Base-by-base conservation (phyloP, 352 stramenopile species). In the Phytophthora megakarya region DNA sequence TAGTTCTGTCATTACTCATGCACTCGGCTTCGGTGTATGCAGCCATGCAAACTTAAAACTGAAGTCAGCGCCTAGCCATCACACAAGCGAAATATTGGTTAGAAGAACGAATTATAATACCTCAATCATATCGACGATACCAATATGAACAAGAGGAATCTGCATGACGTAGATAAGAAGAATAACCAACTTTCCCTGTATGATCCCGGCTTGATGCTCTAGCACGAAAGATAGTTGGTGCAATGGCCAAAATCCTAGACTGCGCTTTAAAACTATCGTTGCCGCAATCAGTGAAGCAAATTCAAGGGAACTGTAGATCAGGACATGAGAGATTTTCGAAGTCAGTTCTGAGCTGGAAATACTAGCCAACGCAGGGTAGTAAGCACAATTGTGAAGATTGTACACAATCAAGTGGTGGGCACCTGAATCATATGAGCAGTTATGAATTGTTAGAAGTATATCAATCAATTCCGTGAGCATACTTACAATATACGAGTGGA, bases 131-230 rank as follows among this genome's bases (percentile, higher is more conserved):
- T 35, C n/a, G 25, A 30, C 23, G 3, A 23, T 57, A 73, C 65
- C 65, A n/a, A 75, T 58, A 22, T 80, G 68, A 6, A 55, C 22
- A 6, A 77, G 9, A 28, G 66, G 72, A 28, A 53, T 64, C 35
- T 78, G 66, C 26, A 71, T 55, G 23, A 76, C 46, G 42, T 73
- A 81, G n/a, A 72, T 53, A 2, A 72, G 43, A 28, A 67, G 71
- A 5, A 73, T 51, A 11, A 69, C 10, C 1, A 78, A 43, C 30
- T 75, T 73, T 13, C 49, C 62, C 23, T 81, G 62, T 2, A 79
- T 62, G 2, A 68, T 50, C 13, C 30, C 48, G 10, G 15, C 16
- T 43, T 78, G 61, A 12, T 16, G 68, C 12, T 71, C 60, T 2
- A 81, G 25, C 25, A 81, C 70, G 25, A 78, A 78, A 4, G 63